Evolutionary conservation across 108 stramenopile species (phyloP), one percentile per base, ranked within the genome.

Genomic region (Nitzschia palea): DNA sequence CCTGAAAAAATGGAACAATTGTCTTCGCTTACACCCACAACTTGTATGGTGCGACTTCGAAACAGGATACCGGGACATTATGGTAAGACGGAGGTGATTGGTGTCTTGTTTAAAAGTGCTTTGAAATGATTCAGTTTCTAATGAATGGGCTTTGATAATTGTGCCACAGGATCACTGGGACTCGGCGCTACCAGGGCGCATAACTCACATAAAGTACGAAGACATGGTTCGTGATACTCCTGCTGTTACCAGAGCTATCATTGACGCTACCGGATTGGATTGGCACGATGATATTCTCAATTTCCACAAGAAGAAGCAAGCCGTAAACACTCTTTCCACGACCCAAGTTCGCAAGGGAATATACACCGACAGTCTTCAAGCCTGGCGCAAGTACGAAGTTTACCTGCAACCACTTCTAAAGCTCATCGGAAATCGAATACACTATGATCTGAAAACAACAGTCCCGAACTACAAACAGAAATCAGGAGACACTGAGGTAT

Each of bases 121-220:
- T 74, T 18, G 77, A 78, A 44, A 58, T 71, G n/a, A n/a, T n/a
- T n/a, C n/a, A n/a, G n/a, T n/a, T n/a, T 20, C 14, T 42, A 12
- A 80, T 76, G 72, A 12, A 42, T 14, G 12, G 9, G 12, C 9
- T 42, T 42, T 42, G 12, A 42, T 9, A n/a, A n/a, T n/a, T n/a
- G n/a, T n/a, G n/a, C n/a, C n/a, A n/a, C n/a, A n/a, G n/a, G 87
- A 88, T 20, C 94, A 95, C 66, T 95, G 89, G 88, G 86, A 89
- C 44, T 42, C 56, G 4, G 85, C 71, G 15, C 76, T 95, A 20
- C 94, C 94, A 15, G 91, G 90, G 0, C 79, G 94, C 40, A 87
- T 95, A 17, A 86, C 81, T 2, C 88, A 93, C 56, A 60, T 95
- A 25, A 77, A 87, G 12, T 95, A 95, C 55, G 91, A 92, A 65